A percentile compares a stretch with the other conserved stretches of the same genome.
Evolutionary conservation across 75 land plant genomes (phyloP).

Genomic region (Azolla pinnata): DNA sequence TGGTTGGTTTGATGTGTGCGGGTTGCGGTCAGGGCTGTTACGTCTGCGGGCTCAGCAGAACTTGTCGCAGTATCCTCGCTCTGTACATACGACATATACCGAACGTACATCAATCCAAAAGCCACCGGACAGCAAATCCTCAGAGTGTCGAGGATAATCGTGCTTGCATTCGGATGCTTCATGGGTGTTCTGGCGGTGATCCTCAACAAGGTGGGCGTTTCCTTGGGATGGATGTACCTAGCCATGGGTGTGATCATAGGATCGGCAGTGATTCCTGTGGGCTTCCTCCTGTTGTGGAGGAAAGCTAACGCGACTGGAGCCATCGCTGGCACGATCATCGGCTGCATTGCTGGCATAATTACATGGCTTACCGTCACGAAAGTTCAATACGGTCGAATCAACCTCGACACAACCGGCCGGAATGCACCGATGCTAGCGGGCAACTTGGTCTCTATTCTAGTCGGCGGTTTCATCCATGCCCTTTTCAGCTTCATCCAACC

Average conservation of each 20-base stretch:
- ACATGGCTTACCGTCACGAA: conserved; percentile 74
- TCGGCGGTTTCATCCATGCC: conserved; percentile 75
- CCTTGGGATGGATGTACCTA: conserved; percentile 96
- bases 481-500: conserved; percentile 62
- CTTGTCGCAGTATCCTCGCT: conserved; percentile 85
- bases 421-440: conserved; percentile 98
- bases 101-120: conserved; percentile 82
- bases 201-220: conserved; percentile 88
- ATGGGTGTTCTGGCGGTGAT: conserved; percentile 89
- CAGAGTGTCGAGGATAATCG: conserved; percentile 52
- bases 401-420: conserved; percentile 78
- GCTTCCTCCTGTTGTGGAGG: conserved; percentile 91
- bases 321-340: conserved; percentile 53
- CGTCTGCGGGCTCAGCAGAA: conserved; percentile 92
- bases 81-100: conserved; percentile 89
- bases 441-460: conserved; percentile 79
- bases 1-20: not conserved
- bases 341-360: conserved; percentile 61
- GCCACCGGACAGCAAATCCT: conserved; percentile 91
- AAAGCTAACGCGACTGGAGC: conserved; percentile 92
- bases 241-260: conserved; percentile 98
- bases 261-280: conserved; percentile 89
- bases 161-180: conserved; percentile 76
- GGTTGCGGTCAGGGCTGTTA: conserved; percentile 67
- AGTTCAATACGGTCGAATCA: conserved; percentile 60